Percentiles rank a stretch among this genome's conserved stretches.
Evolutionary conservation across 306 rosid species (phyloP).

Genomic region (Phaseolus lunatus): DNA sequence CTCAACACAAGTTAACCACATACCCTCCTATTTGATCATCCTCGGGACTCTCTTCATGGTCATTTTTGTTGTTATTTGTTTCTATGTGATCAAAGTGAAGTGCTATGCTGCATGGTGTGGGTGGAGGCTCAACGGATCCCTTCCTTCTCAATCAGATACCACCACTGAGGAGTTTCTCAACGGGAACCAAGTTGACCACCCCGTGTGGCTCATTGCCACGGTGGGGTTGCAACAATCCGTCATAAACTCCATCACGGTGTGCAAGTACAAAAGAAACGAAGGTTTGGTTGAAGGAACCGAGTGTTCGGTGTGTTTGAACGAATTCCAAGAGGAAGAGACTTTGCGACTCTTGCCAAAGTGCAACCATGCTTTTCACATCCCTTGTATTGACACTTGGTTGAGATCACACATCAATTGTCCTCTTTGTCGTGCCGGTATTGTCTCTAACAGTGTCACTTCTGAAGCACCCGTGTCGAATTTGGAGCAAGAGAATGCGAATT

Average conservation of each 20-base stretch:
- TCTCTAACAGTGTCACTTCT: slow-evolving; percentile 34
- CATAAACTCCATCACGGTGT: slow-evolving; percentile 67
- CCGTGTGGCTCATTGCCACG: slow-evolving; percentile 72
- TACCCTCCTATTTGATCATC: slow-evolving; percentile 60
- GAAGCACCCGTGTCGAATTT: slow-evolving; percentile 31
- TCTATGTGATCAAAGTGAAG: slow-evolving; percentile 60
- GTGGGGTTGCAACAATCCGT: slow-evolving; percentile 71
- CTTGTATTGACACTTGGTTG: slow-evolving; percentile 78
- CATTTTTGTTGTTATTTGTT: slow-evolving; percentile 52
- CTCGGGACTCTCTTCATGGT: slow-evolving; percentile 50
- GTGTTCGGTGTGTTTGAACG: slow-evolving; percentile 76
- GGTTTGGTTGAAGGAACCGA: slow-evolving; percentile 76
- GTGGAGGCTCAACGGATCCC: slow-evolving; percentile 25
- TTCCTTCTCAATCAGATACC: slow-evolving; percentile 39
- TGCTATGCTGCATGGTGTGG: slow-evolving; percentile 56
- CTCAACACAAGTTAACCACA: slow-evolving; percentile 28
- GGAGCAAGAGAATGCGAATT: slow-evolving; percentile 43
- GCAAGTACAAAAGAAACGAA: slow-evolving; percentile 59
- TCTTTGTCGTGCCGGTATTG: slow-evolving; percentile 66
- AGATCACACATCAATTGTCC: slow-evolving; percentile 80
- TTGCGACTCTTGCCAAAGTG: slow-evolving; percentile 74
- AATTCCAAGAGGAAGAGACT: slow-evolving; percentile 63
- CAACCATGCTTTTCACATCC: slow-evolving; percentile 71
- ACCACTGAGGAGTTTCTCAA: slow-evolving; percentile 49
- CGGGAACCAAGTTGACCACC: slow-evolving; percentile 68